Conservation (phyloP, 2,329 filamentous ascomycete genomes). For the Penicillium sp. region DNA sequence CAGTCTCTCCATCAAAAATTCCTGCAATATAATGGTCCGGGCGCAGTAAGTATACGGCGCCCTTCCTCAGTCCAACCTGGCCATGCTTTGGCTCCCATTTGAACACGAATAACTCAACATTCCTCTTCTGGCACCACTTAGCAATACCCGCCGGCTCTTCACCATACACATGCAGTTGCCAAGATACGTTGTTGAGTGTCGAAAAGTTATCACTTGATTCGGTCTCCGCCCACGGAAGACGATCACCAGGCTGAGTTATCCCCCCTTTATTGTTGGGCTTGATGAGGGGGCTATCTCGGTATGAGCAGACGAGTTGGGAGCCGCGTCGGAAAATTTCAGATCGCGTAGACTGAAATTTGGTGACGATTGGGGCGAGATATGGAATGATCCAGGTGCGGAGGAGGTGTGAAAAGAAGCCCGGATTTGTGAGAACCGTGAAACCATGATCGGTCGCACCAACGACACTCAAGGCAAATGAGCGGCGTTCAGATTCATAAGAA, state of each 20-base stretch:
- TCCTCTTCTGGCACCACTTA: conserved; percentile 30
- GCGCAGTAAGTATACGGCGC: conserved; percentile 35
- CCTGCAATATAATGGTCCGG: conserved; percentile 38
- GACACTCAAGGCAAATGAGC: conserved; percentile 51
- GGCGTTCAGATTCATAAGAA: conserved; percentile 54
- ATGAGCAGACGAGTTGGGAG: conserved; percentile 50
- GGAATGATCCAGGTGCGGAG: conserved; percentile 46
- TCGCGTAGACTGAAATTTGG: conserved; percentile 23
- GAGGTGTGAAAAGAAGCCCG: conserved; percentile 48
- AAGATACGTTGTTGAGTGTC: conserved; percentile 27
- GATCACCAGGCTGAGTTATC: conserved; percentile 52
- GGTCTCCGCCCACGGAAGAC: conserved; percentile 43
- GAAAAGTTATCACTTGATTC: conserved; percentile 32
- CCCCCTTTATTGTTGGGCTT: conserved; percentile 32
- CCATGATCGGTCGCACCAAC: conserved; percentile 48
- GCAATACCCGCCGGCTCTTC: conserved; percentile 13
- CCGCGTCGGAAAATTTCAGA: conserved; percentile 38
- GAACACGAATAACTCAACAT: conserved; percentile 26
- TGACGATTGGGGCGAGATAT: conserved; percentile 33
- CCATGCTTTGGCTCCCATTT: conserved; percentile 29
- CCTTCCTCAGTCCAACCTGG: conserved; percentile 24
- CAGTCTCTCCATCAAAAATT: conserved; percentile 22
- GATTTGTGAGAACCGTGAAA: conserved; percentile 45
- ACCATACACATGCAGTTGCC: conserved; percentile 40
- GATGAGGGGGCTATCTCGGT: conserved; percentile 45